Percentiles rank a stretch among this genome's conserved stretches.
These are phyloP conservation scores for Alternaria arbusti DNA, from an alignment of 2,329 filamentous ascomycete genomes.

Conservation along the genomic window DNA sequence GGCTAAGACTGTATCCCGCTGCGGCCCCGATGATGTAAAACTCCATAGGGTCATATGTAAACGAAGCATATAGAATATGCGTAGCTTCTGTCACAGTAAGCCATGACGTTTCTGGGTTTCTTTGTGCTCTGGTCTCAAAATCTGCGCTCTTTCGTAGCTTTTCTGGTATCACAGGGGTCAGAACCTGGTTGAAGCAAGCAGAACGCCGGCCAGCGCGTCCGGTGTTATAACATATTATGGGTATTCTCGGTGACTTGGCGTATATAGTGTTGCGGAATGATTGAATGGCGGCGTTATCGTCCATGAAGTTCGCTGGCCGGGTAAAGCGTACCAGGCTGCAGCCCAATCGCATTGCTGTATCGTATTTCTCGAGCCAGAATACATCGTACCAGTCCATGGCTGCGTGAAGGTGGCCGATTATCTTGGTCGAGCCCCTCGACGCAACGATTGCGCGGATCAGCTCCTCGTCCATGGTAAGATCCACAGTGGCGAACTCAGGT, in stretches of 20 bases:
- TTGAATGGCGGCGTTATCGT: constrained; percentile 68
- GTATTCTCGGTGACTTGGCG: constrained; percentile 54
- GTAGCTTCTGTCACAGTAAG: constrained; percentile 70
- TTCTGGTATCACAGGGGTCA: constrained; percentile 67
- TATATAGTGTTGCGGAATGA: constrained; percentile 61
- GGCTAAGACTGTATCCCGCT: constrained; percentile 75
- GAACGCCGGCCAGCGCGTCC: constrained; percentile 68
- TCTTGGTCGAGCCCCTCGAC: constrained; percentile 62
- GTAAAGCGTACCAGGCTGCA: constrained; percentile 69
- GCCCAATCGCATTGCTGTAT: constrained; percentile 62
- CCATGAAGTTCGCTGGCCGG: constrained; percentile 61
- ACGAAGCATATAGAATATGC: constrained; percentile 69
- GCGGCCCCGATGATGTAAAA: constrained; percentile 77
- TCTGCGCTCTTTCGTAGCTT: constrained; percentile 46
- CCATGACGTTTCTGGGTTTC: constrained; percentile 51
- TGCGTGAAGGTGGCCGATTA: constrained; percentile 65
- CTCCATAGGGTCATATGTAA: constrained; percentile 71
- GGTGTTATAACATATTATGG: constrained; percentile 69
- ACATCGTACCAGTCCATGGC: constrained; percentile 63
- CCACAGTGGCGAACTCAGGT: constrained; percentile 66
- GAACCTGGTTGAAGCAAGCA: constrained; percentile 68
- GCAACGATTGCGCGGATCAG: constrained; percentile 60
- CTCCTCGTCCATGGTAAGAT: constrained; percentile 63
- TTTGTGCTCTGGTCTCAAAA: constrained; percentile 47
- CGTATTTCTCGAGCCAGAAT: constrained; percentile 64